Evolutionary conservation across 129 eudicot genomes (phyloP).

Genomic region (Helichrysum umbraculigerum): DNA sequence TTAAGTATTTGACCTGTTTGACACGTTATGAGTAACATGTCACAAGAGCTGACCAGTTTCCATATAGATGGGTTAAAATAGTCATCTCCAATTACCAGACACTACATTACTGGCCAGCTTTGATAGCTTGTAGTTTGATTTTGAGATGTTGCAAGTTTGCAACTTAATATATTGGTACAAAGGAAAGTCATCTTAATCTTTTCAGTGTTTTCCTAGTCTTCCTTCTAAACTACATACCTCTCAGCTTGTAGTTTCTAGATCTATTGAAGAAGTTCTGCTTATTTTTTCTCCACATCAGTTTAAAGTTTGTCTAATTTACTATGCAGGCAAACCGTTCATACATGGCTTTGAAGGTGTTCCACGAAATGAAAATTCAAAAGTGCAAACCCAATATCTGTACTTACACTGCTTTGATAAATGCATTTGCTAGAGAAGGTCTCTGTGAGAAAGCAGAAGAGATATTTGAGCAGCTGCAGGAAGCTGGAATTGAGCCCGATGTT

Average conservation of each 20-base stretch:
- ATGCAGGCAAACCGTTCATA: conserved; percentile 75
- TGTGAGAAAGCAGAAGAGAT: conserved; percentile 95
- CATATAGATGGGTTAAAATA: too few species aligned
- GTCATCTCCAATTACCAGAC: too few species aligned
- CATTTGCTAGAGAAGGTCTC: conserved; percentile 89
- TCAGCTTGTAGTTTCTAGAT: not conserved
- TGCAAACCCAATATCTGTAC: conserved; percentile 90
- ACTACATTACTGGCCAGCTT: not conserved
- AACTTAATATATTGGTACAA: not conserved
- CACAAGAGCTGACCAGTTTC: too few species aligned
- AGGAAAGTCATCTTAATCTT: not conserved
- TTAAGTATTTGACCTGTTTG: not conserved
- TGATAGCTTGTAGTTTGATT: not conserved
- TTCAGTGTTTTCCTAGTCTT: not conserved
- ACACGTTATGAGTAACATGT: too few species aligned
- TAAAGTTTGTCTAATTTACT: not conserved
- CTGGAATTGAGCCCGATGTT: conserved; percentile 89
- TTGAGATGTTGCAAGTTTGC: not conserved
- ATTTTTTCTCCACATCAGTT: not conserved
- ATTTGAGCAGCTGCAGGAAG: conserved; percentile 85
- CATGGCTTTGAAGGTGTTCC: conserved; percentile 83
- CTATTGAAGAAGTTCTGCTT: too few species aligned
- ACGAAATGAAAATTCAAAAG: conserved; percentile 66
- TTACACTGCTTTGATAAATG: conserved; percentile 84
- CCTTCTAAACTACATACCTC: not conserved